These are phyloP conservation scores for Cucumis hystrix DNA, from an alignment of 306 rosid species.

Conservation along the genomic window DNA sequence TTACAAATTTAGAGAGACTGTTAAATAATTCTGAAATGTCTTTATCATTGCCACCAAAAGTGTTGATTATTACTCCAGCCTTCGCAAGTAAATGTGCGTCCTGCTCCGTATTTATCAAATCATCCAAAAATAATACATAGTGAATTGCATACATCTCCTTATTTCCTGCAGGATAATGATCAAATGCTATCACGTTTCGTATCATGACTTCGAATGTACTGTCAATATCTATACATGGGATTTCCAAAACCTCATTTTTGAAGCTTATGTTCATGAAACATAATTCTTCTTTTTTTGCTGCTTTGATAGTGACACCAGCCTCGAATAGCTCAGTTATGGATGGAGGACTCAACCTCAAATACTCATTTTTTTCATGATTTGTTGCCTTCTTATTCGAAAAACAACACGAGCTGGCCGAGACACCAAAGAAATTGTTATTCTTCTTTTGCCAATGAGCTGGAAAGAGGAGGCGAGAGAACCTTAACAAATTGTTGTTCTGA, in stretches of 20 bases:
- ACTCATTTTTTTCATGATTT: too few relatives aligned
- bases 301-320: neutral
- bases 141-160: neutral
- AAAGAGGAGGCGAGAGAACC: too few relatives aligned
- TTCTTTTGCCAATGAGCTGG: too few relatives aligned
- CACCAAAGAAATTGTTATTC: too few relatives aligned
- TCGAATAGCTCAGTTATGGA: neutral
- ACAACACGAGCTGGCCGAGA: too few relatives aligned
- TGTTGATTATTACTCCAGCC: neutral
- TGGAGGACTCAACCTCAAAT: neutral
- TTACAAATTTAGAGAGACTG: too few relatives aligned
- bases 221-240: neutral
- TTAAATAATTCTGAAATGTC: neutral
- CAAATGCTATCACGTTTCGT: slow-evolving; percentile 24
- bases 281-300: neutral
- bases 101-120: too few relatives aligned
- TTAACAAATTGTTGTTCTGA: too few relatives aligned
- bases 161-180: neutral
- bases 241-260: neutral
- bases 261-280: neutral
- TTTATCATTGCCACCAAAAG: neutral
- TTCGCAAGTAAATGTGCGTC: neutral
- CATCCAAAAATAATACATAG: too few relatives aligned
- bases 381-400: too few relatives aligned
- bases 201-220: neutral